phyloP scores from a whole-genome alignment of 805 yeast species.

The Lipomyces lipofer region DNA sequence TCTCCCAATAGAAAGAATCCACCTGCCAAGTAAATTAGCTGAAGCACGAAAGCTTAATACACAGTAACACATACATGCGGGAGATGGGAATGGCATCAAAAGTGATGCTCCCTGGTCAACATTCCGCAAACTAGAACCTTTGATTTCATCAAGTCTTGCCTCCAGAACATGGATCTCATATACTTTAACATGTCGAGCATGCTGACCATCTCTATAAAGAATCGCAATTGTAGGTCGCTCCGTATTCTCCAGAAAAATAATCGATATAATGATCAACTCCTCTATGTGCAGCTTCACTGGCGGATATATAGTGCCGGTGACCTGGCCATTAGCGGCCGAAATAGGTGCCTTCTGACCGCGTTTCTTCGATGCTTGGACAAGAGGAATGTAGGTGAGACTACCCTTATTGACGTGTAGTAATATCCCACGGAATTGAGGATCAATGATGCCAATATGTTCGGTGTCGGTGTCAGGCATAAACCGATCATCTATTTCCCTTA shows the following conservation, averaged over 20 bases:
- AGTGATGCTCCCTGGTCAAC: conserved; percentile 27
- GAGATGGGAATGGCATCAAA: conserved; percentile 14
- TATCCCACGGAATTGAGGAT: conserved; percentile 25
- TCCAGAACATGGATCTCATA: conserved; percentile 21
- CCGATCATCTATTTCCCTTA: conserved; percentile 24
- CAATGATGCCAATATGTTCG: conserved; percentile 21
- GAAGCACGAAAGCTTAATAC: no score
- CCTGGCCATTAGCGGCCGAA: background rate
- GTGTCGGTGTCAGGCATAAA: conserved; percentile 23
- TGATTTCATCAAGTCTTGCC: conserved; percentile 9
- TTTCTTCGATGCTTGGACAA: conserved; percentile 3
- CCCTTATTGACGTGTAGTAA: conserved; percentile 19
- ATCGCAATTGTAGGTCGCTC: conserved; percentile 27
- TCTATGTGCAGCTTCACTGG: conserved; percentile 26
- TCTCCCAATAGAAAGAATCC: conserved; percentile 30
- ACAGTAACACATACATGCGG: conserved; percentile 5
- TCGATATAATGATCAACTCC: conserved; percentile 18
- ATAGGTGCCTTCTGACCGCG: conserved; percentile 6
- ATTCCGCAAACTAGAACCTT: conserved; percentile 15
- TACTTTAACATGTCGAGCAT: conserved; percentile 25
- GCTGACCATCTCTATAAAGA: conserved; percentile 24
- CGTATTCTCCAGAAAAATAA: conserved; percentile 15
- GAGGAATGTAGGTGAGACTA: conserved; percentile 24
- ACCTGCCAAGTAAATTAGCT: conserved; percentile 2
- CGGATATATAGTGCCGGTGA: conserved; percentile 12